Evolutionary conservation across 352 stramenopile species (phyloP), one percentile per base, ranked within the genome.

Genomic region (Globisporangium megalacanthum): DNA sequence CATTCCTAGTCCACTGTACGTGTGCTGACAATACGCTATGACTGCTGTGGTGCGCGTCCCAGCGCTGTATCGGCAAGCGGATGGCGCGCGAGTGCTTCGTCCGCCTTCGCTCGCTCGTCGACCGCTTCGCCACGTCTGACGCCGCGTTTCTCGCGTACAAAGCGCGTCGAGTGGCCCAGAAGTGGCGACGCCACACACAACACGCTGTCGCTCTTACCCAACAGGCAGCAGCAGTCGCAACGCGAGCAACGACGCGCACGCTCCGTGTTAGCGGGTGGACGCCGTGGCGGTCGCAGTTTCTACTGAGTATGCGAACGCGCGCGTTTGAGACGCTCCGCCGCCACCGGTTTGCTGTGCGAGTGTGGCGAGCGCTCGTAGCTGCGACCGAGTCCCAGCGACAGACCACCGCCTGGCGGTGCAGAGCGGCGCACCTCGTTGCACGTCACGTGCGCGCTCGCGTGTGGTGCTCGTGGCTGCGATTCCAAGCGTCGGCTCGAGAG

Each of bases 41-140:
- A 4, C 13, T 45, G 39, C 39, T 45, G 2, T 45, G 39, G 3
- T 4, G 13, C 19, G 25, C 25, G 25, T 29, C 25, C 39, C 39
- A 62, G 56, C 54, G 31, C 19, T 62, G n/a, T 20, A 0, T 52
- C 25, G 9, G 49, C 20, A 41, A 44, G 36, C 56, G 10, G n/a
- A 22, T 31, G 14, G 1, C 41, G 17, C 48, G 49, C 2, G 17
- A 11, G 37, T 46, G 19, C 5, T 56, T 62, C 36, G n/a, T 2
- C 10, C 48, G 46, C 29, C 36, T 52, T 9, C 17, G 39, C 17
- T n/a, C 13, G 14, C 41, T 52, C 35, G n/a, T n/a, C 19, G 36
- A 31, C 31, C 10, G 39, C 17, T 55, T 46, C 19, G 39, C 37
- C 1, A 6, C 3, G 41, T 39, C 37, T 20, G 37, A 56, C n/a